Base-by-base conservation (phyloP, 148 eudicot species). In the Cornus controversa region DNA sequence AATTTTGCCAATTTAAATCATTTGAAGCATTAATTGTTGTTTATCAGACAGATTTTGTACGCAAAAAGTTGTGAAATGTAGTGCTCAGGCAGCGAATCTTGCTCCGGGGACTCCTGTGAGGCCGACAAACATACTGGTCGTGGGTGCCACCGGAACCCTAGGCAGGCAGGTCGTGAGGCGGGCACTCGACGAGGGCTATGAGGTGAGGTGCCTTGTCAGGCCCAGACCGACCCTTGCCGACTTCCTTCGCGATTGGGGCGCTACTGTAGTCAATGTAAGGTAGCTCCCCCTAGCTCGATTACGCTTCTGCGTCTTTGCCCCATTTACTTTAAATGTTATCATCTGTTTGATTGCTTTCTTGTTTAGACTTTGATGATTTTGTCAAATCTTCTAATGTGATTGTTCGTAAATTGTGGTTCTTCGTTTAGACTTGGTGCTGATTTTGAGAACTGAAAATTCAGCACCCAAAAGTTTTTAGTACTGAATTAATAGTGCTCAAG, bases 231-330 rank as follows among this genome's bases (percentile, higher is more conserved):
- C 97, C 40, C 99, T 98, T 73, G 99, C 98, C 77, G 99, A 96
- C 79, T 96, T 96, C 80, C 97, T 96, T 15, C 99, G 99, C 73
- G 99, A 96, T 64, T 96, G 98, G 99, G 99, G 99, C 40, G 98
- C 99, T 29, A 96, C 89, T 13, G 99, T 96, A 42, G 99, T 96
- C 82, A 96, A 96, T 88, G 99, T 94, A 83, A 26, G 24, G 37
- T 40, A 36, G 47, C 27, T 4, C 26, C 15, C 58, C 24, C 24
- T 8, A 22, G 6, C n/a, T n/a, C 36, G 6, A 20, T 10, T 47
- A n/a, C n/a, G 20, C 57, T 50, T n/a, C n/a, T n/a, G n/a, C n/a
- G n/a, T 50, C 16, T 14, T 50, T 50, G 1, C 18, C 13, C 20
- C 18, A 13, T 2, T 50, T 45, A 31, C 34, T 31, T 31, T 0